Evolutionary conservation across 73 alveolate species (phyloP), one percentile per base, ranked within the genome.

Genomic region (Durusdinium trenchii): DNA sequence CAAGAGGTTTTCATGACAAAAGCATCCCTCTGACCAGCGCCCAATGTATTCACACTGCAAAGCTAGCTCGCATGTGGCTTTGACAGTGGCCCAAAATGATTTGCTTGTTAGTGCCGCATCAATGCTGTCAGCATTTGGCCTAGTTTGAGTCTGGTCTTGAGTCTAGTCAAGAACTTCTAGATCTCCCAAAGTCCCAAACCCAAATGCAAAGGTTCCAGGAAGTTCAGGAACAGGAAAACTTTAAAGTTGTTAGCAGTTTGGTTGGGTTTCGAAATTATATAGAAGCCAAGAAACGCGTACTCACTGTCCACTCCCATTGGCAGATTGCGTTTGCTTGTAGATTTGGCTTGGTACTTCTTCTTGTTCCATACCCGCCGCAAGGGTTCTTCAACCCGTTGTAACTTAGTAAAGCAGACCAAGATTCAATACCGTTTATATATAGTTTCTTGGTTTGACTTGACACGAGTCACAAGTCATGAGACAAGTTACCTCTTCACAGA

Each of bases 11-110:
- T 79, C 69, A 79, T 79, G 90, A 47, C 90, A 79, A 30, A 43
- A 30, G 46, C 90, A 79, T 9, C 90, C 90, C 46, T 79, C 90
- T 20, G 90, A 45, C 90, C 90, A 79, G 6, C 90, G 64, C 32
- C 90, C 90, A 45, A 12, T 3, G 46, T 46, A 30, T 30, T 79
- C 90, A 5, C 40, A 12, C 47, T 79, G 90, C 45, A 79, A 46
- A 0, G 90, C 16, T 26, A 64, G 45, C 38, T 79, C 90, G 46
- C 90, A 18, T 3, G 47, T 9, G 90, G 47, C 30, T 6, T 30
- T 12, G 26, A 47, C 30, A 40, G 47, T 26, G 2, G 47, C 67
- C 90, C 90, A 79, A 28, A 79, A 79, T 3, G 3, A 7, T 40
- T 47, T 47, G 47, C 52, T 32, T 5, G 40, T 12, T 26, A 79